Evolutionary conservation across 306 rosid genomes (phyloP).

Genomic region (Canavalia gladiata): DNA sequence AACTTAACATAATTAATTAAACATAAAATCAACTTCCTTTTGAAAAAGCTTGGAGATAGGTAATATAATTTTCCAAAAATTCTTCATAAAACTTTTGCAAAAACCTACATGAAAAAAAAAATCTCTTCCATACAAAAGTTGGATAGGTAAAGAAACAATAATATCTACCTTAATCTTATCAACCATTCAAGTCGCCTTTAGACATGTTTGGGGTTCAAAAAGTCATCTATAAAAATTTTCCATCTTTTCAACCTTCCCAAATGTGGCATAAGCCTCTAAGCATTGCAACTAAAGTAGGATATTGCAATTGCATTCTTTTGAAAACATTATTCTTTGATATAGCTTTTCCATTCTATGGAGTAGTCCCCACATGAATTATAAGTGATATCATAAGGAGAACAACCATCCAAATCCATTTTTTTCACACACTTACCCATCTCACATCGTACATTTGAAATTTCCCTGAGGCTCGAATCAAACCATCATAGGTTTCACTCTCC

Average conservation of each 20-base stretch:
- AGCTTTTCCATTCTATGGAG: constrained; percentile 69
- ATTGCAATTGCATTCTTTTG: constrained; percentile 65
- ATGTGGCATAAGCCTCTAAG: constrained; percentile 73
- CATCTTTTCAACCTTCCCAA: constrained; percentile 77
- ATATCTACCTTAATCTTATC: too few species aligned
- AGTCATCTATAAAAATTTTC: constrained; percentile 62
- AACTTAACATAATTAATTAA: too few species aligned
- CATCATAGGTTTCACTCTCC: constrained; percentile 69
- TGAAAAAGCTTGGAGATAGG: too few species aligned
- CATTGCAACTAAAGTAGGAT: constrained; percentile 73
- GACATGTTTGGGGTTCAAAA: constrained; percentile 54
- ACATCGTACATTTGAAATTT: constrained; percentile 71
- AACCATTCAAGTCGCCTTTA: constrained; percentile 56
- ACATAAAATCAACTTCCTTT: too few species aligned
- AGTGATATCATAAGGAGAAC: constrained; percentile 69
- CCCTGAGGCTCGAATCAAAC: constrained; percentile 76
- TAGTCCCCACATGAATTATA: constrained; percentile 71
- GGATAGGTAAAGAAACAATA: too few species aligned
- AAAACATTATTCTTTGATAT: constrained; percentile 60
- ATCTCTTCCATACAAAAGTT: too few species aligned
- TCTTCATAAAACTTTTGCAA: too few species aligned
- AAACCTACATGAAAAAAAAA: too few species aligned
- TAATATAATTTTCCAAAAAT: too few species aligned
- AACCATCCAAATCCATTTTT: constrained; percentile 70
- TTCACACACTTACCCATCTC: constrained; percentile 70